These are phyloP conservation scores for Bipolaris cookei DNA, from an alignment of 2,329 filamentous ascomycete species.

Conservation along the genomic window DNA sequence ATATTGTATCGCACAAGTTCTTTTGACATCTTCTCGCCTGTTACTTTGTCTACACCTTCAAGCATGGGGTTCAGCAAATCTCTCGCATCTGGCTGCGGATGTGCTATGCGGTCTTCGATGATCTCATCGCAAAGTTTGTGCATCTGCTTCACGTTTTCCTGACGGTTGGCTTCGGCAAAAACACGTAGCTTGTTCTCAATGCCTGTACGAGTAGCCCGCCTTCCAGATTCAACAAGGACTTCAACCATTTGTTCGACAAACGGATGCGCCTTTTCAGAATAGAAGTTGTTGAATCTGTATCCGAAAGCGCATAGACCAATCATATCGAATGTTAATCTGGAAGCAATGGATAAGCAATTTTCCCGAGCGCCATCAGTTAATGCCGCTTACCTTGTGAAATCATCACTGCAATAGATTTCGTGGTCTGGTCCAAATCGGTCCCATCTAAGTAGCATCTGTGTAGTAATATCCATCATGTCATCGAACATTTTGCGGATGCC, in stretches of 20 bases:
- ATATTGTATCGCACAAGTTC: conserved; percentile 13
- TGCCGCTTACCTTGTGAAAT: background rate
- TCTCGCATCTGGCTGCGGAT: conserved; percentile 8
- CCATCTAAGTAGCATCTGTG: conserved; percentile 15
- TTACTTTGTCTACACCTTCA: conserved; percentile 10
- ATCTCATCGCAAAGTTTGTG: conserved; percentile 14
- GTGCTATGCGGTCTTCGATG: conserved; percentile 11
- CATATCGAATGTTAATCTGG: conserved; percentile 12
- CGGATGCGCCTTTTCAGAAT: conserved; percentile 7
- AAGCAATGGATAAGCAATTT: too few relatives aligned
- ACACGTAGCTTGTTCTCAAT: conserved; percentile 14
- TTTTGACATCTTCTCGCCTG: conserved; percentile 16
- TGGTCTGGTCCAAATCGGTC: conserved; percentile 13
- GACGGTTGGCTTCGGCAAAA: conserved; percentile 11
- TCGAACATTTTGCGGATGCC: conserved; percentile 14
- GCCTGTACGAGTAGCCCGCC: conserved; percentile 3
- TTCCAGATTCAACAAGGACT: conserved; percentile 12
- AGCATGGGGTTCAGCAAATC: conserved; percentile 15
- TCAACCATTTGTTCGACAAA: conserved; percentile 14
- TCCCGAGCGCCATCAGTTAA: too few relatives aligned
- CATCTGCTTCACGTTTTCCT: conserved; percentile 15
- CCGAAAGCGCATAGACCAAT: conserved; percentile 15
- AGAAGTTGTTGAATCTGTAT: conserved; percentile 18
- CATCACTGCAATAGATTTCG: conserved; percentile 12
- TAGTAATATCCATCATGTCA: conserved; percentile 12